These are phyloP conservation scores for Trichophyton rubrum DNA, from an alignment of 2,329 filamentous ascomycete species.

Conservation along the genomic window DNA sequence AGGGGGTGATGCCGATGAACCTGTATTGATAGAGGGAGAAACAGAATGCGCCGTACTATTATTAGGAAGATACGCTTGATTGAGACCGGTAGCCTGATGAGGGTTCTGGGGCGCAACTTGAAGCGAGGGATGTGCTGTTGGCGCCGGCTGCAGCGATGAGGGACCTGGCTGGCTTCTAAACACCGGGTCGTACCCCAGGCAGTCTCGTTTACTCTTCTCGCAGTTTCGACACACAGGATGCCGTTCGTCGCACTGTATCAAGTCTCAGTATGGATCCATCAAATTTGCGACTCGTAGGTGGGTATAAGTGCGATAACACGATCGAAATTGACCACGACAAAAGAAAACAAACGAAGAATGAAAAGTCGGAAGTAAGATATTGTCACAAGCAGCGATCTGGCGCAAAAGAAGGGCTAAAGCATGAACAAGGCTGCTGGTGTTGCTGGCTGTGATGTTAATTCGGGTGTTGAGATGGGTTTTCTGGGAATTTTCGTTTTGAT, in stretches of 20 bases:
- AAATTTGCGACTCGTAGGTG: not conserved
- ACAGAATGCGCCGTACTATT: slow-evolving; percentile 4
- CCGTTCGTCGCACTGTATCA: slow-evolving; percentile 75
- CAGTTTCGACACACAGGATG: slow-evolving; percentile 74
- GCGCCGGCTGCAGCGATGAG: slow-evolving; percentile 53
- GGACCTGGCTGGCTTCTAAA: slow-evolving; percentile 61
- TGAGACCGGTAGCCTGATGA: slow-evolving; percentile 21
- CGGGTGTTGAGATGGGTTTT: slow-evolving; percentile 1
- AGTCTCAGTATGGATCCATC: not conserved
- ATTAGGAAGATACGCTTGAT: not conserved
- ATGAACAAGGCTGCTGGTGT: not conserved
- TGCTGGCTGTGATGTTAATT: not conserved
- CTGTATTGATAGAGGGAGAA: slow-evolving; percentile 7
- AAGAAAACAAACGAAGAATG: not conserved
- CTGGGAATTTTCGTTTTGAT: not conserved
- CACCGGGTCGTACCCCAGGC: slow-evolving; percentile 55
- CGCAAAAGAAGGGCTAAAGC: not conserved
- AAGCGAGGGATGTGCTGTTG: slow-evolving; percentile 30
- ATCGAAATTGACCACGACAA: not conserved
- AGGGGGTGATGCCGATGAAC: not conserved
- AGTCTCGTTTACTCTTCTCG: slow-evolving; percentile 55
- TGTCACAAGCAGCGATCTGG: not conserved
- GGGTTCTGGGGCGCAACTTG: slow-evolving; percentile 31
- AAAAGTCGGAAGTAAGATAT: not conserved
- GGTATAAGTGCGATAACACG: slow-evolving; percentile 8